These are phyloP conservation scores for Oryza officinalis DNA, from an alignment of 176 grass and related monocot genomes.

Conservation along the genomic window DNA sequence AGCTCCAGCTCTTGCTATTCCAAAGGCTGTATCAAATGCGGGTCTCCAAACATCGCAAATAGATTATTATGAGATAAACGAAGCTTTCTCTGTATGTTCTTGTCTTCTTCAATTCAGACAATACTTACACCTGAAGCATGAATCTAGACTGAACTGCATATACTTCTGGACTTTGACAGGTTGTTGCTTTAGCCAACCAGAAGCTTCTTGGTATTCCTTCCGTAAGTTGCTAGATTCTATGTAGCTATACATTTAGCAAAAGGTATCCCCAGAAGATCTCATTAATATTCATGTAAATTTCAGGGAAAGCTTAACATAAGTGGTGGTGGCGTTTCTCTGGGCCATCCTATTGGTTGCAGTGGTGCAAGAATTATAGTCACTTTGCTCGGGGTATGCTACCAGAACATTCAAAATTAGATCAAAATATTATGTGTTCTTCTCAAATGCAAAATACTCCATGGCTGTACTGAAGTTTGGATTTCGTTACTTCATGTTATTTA, in stretches of 20 bases:
- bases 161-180: constrained; percentile 50
- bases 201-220: constrained; percentile 88
- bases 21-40: constrained; percentile 86
- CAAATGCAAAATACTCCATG: too few species aligned
- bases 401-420: not conserved
- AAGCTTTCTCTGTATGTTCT: constrained; percentile 80
- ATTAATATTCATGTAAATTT: constrained; percentile 23
- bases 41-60: constrained; percentile 78
- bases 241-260: not conserved
- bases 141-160: constrained; percentile 26
- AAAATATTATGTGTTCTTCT: too few species aligned
- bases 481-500: too few species aligned
- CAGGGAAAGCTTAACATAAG: constrained; percentile 83
- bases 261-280: not conserved
- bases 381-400: constrained; percentile 80
- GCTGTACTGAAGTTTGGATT: too few species aligned
- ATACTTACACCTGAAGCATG: not conserved
- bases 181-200: constrained; percentile 89
- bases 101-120: constrained; percentile 21
- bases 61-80: constrained; percentile 95
- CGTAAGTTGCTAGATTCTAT: constrained; percentile 43
- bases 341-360: constrained; percentile 91
- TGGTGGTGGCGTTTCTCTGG: constrained; percentile 95
- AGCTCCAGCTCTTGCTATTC: constrained; percentile 88
- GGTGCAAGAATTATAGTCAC: constrained; percentile 91